Percentiles rank a stretch among this genome's conserved stretches.
These are phyloP conservation scores for Lactarius akahatsu DNA, from an alignment of 768 basidiomycete species.

Conservation along the genomic window DNA sequence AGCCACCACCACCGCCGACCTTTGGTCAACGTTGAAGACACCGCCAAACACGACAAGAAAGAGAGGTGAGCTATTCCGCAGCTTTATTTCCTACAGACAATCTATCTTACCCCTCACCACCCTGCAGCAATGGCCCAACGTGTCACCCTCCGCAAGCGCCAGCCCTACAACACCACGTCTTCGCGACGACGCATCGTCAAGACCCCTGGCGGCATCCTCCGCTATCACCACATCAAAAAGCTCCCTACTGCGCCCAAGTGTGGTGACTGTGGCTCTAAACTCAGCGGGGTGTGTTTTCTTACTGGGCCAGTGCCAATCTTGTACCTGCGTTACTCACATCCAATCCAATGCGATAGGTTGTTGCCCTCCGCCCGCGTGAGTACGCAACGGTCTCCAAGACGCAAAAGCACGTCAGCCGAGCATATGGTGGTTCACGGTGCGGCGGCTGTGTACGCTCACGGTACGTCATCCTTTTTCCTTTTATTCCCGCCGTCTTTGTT, in stretches of 20 bases:
- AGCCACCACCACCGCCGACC: conserved; percentile 22
- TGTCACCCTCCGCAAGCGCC: conserved; percentile 98
- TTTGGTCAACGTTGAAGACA: not conserved
- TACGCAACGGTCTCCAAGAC: conserved; percentile 97
- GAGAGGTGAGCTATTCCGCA: conserved; percentile 16
- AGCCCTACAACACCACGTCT: conserved; percentile 96
- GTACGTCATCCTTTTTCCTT: conserved; percentile 45
- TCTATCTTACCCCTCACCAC: conserved; percentile 5
- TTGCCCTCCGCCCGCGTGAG: conserved; percentile 92
- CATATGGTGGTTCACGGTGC: conserved; percentile 98
- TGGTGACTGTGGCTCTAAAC: conserved; percentile 94
- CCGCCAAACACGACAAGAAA: conserved; percentile 12
- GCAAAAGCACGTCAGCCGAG: conserved; percentile 92
- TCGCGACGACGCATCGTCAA: conserved; percentile 94
- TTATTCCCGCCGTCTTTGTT: conserved; percentile 13
- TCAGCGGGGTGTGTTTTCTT: conserved; percentile 78
- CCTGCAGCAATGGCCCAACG: conserved; percentile 85
- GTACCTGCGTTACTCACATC: not conserved
- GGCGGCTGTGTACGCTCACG: conserved; percentile 93
- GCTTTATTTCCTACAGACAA: not conserved
- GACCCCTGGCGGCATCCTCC: conserved; percentile 97
- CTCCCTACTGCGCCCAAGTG: conserved; percentile 89
- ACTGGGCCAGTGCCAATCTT: not conserved
- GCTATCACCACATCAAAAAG: conserved; percentile 98
- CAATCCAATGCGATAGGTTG: conserved; percentile 54